Conservation (phyloP, 768 basidiomycete genomes). For the Suillus cothurnatus region DNA sequence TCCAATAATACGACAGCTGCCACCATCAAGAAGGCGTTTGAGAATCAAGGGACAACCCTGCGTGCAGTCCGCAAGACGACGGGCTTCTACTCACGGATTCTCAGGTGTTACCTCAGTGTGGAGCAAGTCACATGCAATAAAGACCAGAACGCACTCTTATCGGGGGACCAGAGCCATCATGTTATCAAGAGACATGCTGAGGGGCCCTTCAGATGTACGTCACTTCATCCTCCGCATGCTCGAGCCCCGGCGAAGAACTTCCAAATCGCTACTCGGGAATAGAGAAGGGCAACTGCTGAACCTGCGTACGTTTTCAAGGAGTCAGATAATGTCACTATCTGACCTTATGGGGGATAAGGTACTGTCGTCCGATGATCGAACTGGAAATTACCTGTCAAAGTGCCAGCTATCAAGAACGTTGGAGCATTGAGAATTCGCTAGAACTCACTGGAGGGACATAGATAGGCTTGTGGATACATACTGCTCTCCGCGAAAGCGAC, state of each 20-base stretch:
- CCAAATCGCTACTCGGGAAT: neutral
- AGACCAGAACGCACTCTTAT: conserved; percentile 11
- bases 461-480: neutral
- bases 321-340: neutral
- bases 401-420: neutral
- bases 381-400: neutral
- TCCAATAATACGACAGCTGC: conserved; percentile 1
- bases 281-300: neutral
- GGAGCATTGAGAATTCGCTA: neutral
- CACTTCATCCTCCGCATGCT: neutral
- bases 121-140: conserved; percentile 14
- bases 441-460: neutral
- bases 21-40: conserved; percentile 13
- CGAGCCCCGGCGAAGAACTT: neutral
- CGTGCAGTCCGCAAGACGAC: conserved; percentile 14
- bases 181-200: conserved; percentile 10
- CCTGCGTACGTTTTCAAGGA: neutral
- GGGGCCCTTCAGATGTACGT: conserved; percentile 9
- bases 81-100: conserved; percentile 8
- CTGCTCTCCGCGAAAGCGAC: neutral
- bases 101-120: conserved; percentile 15
- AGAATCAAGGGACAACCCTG: conserved; percentile 10
- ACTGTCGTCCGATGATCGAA: neutral
- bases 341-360: neutral
- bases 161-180: conserved; percentile 1